Conservation (phyloP, 495 filamentous ascomycete genomes). For the Terfezia claveryi region DNA sequence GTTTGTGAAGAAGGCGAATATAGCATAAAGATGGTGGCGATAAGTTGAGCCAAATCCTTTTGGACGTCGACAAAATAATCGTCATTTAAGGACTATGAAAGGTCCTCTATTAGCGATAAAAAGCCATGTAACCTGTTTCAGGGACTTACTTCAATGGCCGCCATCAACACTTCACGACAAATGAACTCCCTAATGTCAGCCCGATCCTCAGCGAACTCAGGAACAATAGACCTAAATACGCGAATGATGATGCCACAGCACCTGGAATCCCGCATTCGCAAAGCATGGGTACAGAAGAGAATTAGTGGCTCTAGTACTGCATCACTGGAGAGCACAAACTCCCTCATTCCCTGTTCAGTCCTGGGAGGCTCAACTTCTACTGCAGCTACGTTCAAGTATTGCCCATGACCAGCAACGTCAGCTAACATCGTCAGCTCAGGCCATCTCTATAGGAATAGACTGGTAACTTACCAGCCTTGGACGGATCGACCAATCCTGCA, state of each 20-base stretch:
- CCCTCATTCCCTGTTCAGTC: slow-evolving; percentile 35
- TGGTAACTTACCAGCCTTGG: slow-evolving; percentile 28
- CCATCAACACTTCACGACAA: slow-evolving; percentile 22
- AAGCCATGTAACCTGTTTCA: slow-evolving; percentile 24
- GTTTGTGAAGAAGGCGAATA: slow-evolving; percentile 44
- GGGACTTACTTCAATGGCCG: slow-evolving; percentile 43
- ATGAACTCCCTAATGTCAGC: slow-evolving; percentile 77
- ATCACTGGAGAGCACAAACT: slow-evolving; percentile 60
- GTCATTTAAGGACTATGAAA: slow-evolving; percentile 70
- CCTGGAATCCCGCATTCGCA: slow-evolving; percentile 75
- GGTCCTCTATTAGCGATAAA: slow-evolving; percentile 18
- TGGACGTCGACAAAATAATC: slow-evolving; percentile 93
- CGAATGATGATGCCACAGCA: slow-evolving; percentile 69
- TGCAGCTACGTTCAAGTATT: background rate
- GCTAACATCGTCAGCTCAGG: slow-evolving; percentile 7
- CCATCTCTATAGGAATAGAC: background rate
- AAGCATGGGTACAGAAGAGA: slow-evolving; percentile 71
- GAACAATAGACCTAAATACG: slow-evolving; percentile 61
- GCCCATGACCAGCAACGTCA: slow-evolving; percentile 10
- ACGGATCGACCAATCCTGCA: slow-evolving; percentile 62
- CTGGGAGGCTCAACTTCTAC: slow-evolving; percentile 21
- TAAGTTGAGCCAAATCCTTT: slow-evolving; percentile 71
- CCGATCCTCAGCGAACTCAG: slow-evolving; percentile 40
- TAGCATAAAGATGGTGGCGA: slow-evolving; percentile 58
- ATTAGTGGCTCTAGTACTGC: slow-evolving; percentile 69